Evolutionary conservation across 2,329 filamentous ascomycete genomes (phyloP), one percentile per base, ranked within the genome.

Genomic region (Penicillium sp.): DNA sequence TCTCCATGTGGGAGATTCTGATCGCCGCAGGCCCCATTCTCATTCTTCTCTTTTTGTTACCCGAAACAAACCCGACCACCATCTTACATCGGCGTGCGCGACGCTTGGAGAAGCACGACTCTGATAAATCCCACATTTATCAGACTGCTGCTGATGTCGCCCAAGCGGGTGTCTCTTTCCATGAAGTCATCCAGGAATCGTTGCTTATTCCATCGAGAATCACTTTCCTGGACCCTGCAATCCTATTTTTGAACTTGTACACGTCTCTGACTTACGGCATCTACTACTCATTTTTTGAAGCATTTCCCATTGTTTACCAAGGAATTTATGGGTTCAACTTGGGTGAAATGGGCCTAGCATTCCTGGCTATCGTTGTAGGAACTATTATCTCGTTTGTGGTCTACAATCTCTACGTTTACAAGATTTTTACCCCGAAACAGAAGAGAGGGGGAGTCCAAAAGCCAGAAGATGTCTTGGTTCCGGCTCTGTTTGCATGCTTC

Each of bases 261-360:
- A 84, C 81, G 3, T 81, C 80, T 50, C 79, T 87, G 60, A 80
- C 83, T 60, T 88, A 74, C 52, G 71, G 63, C 22, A 72, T 75
- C 14, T 73, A 73, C 52, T 81, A 81, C 58, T 75, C 75, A 14
- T 88, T 81, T 69, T 88, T 88, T 66, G 85, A 88, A 63, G 82
- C 82, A n/a, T 88, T 88, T 69, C 85, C 85, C 4, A 73, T 86
- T 22, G 83, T 87, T 46, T 88, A 85, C 66, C 77, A 79, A 2
- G 77, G 76, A 21, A 75, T 80, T 59, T 88, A 88, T 71, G 69
- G 73, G 64, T 86, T 88, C 78, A 81, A 77, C 55, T 68, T 82
- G 5, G 84, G 84, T 31, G 67, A 84, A 59, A 74, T 83, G 60
- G 83, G 84, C 24, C 75, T 86, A 11, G 79, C 84, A 40, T 87